phyloP scores from a whole-genome alignment of 2,329 filamentous ascomycete species.

The Talaromyces amestolkiae region DNA sequence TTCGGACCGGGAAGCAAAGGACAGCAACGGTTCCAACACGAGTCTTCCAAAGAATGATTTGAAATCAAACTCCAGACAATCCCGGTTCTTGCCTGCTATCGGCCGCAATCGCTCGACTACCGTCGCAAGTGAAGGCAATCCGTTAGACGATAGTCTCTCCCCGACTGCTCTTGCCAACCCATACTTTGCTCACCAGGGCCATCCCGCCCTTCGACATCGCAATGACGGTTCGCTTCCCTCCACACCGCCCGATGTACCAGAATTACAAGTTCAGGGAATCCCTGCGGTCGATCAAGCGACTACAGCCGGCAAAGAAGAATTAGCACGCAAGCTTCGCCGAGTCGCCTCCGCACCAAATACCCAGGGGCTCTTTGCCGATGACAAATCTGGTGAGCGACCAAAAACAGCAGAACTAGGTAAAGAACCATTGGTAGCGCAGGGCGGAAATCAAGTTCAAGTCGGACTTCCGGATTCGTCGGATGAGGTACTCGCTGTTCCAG shows the following conservation, averaged over 20 bases:
- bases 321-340: slow-evolving; percentile 86
- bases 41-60: slow-evolving; percentile 56
- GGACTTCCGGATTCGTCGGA: slow-evolving; percentile 53
- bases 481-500: slow-evolving; percentile 31
- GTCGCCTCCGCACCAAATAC: slow-evolving; percentile 97
- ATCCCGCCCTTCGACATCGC: slow-evolving; percentile 87
- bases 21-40: slow-evolving; percentile 36
- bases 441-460: slow-evolving; percentile 53
- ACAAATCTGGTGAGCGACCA: slow-evolving; percentile 65
- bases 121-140: slow-evolving; percentile 87
- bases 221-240: slow-evolving; percentile 91
- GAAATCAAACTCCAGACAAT: slow-evolving; percentile 74
- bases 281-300: slow-evolving; percentile 66
- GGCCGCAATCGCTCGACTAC: slow-evolving; percentile 85
- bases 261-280: slow-evolving; percentile 68
- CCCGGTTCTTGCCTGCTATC: slow-evolving; percentile 82
- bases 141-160: slow-evolving; percentile 81
- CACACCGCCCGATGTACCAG: slow-evolving; percentile 86
- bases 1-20: slow-evolving; percentile 38
- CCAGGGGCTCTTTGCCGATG: slow-evolving; percentile 76
- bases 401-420: slow-evolving; percentile 84
- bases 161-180: slow-evolving; percentile 94
- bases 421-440: slow-evolving; percentile 66
- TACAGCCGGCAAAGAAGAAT: slow-evolving; percentile 82
- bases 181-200: slow-evolving; percentile 95